Percentiles rank a stretch among this genome's conserved stretches.
Evolutionary conservation across 2,329 filamentous ascomycete species (phyloP).

Genomic region (Emmonsiellopsis sp.): DNA sequence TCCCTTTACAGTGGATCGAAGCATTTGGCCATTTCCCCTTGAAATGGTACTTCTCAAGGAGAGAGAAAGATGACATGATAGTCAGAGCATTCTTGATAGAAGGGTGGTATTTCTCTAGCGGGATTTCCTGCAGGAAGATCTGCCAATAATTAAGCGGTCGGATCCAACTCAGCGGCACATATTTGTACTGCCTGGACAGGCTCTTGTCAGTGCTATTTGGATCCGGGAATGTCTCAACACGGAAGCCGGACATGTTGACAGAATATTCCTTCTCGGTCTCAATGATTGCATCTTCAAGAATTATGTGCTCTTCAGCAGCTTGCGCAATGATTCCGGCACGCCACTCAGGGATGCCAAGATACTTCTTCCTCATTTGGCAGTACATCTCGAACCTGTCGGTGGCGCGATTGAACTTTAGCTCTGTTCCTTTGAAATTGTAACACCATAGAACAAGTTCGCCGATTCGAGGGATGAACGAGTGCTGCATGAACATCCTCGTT

Average conservation of each 20-base stretch:
- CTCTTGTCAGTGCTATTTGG: constrained; percentile 43
- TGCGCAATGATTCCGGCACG: constrained; percentile 49
- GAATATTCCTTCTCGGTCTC: constrained; percentile 30
- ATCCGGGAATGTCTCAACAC: constrained; percentile 48
- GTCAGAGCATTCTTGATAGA: constrained; percentile 47
- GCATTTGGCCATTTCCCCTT: constrained; percentile 46
- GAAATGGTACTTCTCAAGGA: constrained; percentile 45
- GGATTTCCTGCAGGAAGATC: constrained; percentile 35
- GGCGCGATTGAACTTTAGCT: constrained; percentile 26
- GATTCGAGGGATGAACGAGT: constrained; percentile 43
- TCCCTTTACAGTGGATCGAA: constrained; percentile 42
- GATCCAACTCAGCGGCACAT: constrained; percentile 44
- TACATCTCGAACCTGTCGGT: constrained; percentile 24
- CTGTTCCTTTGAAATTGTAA: constrained; percentile 23
- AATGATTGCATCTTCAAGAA: constrained; percentile 38
- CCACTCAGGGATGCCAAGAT: constrained; percentile 39
- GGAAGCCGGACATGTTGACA: constrained; percentile 45
- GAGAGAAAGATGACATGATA: constrained; percentile 42
- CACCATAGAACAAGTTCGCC: constrained; percentile 51
- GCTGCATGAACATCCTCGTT: constrained; percentile 32
- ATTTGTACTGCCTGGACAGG: constrained; percentile 44
- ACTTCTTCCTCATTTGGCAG: constrained; percentile 22
- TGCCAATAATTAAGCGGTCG: constrained; percentile 48
- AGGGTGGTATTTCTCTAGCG: constrained; percentile 37
- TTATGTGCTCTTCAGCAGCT: constrained; percentile 34